Evolutionary conservation across 495 filamentous ascomycete genomes (phyloP).

Genomic region (Neurospora sp.): DNA sequence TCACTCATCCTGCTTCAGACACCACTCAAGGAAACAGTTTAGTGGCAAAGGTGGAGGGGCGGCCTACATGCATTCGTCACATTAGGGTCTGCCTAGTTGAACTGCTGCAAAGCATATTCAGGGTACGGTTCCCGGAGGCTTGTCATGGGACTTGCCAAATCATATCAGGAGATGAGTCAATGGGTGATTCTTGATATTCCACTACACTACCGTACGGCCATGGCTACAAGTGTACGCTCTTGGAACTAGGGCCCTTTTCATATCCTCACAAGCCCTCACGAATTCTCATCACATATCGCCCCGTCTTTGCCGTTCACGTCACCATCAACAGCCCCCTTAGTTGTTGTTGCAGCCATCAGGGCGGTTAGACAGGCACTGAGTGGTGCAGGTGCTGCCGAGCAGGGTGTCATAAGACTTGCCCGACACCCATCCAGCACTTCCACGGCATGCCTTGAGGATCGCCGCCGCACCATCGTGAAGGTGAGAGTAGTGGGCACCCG

Average conservation of each 20-base stretch:
- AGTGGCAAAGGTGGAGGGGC: background rate
- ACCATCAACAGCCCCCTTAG: background rate
- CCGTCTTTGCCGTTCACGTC: background rate
- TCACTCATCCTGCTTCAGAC: background rate
- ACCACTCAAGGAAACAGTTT: background rate
- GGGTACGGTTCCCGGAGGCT: background rate
- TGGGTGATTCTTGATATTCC: background rate
- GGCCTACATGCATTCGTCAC: background rate
- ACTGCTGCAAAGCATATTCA: background rate
- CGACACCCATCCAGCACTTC: background rate
- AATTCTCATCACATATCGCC: background rate
- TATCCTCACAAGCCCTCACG: background rate
- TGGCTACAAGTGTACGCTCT: background rate
- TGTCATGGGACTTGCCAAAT: background rate
- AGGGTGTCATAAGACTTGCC: background rate
- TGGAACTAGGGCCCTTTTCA: background rate
- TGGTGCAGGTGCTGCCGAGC: background rate
- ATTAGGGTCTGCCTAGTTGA: background rate
- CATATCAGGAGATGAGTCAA: background rate
- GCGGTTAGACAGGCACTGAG: background rate
- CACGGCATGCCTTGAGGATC: background rate
- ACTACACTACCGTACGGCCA: background rate
- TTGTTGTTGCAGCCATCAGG: background rate
- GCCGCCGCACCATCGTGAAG: background rate
- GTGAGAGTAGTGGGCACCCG: background rate